Percentiles rank a stretch among this genome's conserved stretches.
Evolutionary conservation across 768 basidiomycete species (phyloP).

Genomic region (Kwoniella mangroviensis): DNA sequence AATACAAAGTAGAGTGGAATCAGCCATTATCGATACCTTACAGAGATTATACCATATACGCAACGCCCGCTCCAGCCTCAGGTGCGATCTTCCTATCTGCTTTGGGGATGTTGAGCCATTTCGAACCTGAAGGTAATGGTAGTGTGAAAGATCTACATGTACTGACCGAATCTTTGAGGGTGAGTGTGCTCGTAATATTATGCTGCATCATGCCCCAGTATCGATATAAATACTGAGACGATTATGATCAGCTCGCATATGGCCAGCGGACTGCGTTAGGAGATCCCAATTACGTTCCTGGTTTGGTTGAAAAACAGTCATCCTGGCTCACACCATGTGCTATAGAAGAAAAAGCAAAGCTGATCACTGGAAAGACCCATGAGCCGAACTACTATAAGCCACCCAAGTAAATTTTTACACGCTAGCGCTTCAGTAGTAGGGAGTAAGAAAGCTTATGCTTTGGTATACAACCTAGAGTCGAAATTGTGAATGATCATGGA

Average conservation of each 20-base stretch:
- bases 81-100: slow-evolving; percentile 87
- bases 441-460: neutral
- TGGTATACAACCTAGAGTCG: slow-evolving; percentile 25
- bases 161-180: slow-evolving; percentile 77
- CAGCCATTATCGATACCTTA: slow-evolving; percentile 77
- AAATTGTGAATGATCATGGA: slow-evolving; percentile 43
- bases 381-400: slow-evolving; percentile 46
- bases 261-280: slow-evolving; percentile 49
- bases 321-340: slow-evolving; percentile 33
- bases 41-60: slow-evolving; percentile 75
- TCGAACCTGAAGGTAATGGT: slow-evolving; percentile 56
- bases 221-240: too few relatives aligned
- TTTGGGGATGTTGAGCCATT: slow-evolving; percentile 80
- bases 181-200: slow-evolving; percentile 19
- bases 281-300: slow-evolving; percentile 45
- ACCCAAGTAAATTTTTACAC: slow-evolving; percentile 25
- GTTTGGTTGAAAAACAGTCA: slow-evolving; percentile 29
- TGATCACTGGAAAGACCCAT: slow-evolving; percentile 42
- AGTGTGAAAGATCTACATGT: slow-evolving; percentile 72
- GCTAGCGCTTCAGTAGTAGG: too few relatives aligned
- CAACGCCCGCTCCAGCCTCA: slow-evolving; percentile 74
- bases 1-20: slow-evolving; percentile 70
- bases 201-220: too few relatives aligned
- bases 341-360: slow-evolving; percentile 19
- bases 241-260: slow-evolving; percentile 40